Percentiles rank a stretch among this genome's conserved stretches.
These are phyloP conservation scores for Leccinum boreale DNA, from an alignment of 768 basidiomycete genomes.

Conservation along the genomic window DNA sequence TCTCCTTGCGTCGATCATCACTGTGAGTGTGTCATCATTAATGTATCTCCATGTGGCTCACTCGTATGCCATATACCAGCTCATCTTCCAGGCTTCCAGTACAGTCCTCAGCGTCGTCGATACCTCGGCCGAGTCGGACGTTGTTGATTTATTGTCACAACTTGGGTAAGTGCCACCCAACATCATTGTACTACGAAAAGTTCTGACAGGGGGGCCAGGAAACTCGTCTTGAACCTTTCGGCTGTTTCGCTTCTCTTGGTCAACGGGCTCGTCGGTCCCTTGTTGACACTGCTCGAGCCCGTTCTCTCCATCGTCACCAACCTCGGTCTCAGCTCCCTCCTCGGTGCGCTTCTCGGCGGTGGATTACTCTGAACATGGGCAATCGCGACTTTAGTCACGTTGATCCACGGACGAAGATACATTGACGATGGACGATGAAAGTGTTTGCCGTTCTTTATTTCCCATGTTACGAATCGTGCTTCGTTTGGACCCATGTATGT, in stretches of 20 bases:
- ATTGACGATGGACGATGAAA: too few relatives aligned
- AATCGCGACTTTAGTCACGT: too few relatives aligned
- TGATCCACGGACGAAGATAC: too few relatives aligned
- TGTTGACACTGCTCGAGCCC: conserved; percentile 4
- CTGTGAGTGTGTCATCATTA: conserved; percentile 3
- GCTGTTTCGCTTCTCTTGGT: conserved; percentile 2
- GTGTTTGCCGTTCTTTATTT: too few relatives aligned
- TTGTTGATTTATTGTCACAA: background rate
- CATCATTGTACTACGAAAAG: background rate
- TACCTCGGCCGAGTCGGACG: background rate
- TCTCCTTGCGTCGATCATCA: background rate
- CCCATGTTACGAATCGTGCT: too few relatives aligned
- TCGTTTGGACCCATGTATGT: too few relatives aligned
- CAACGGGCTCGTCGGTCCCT: background rate
- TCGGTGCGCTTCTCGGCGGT: conserved; percentile 3
- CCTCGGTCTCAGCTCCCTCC: conserved; percentile 2
- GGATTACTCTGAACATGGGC: conserved; percentile 1
- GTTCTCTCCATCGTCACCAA: conserved; percentile 5
- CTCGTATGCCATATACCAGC: background rate
- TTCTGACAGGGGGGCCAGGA: background rate
- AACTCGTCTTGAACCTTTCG: conserved; percentile 3
- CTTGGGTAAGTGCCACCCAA: conserved; percentile 1
- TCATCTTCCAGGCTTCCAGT: conserved; percentile 3
- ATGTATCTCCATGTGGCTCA: too few relatives aligned
- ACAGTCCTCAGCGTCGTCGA: conserved; percentile 11